Conservation (phyloP, 2,329 filamentous ascomycete species). For the Colletotrichum navitas region DNA sequence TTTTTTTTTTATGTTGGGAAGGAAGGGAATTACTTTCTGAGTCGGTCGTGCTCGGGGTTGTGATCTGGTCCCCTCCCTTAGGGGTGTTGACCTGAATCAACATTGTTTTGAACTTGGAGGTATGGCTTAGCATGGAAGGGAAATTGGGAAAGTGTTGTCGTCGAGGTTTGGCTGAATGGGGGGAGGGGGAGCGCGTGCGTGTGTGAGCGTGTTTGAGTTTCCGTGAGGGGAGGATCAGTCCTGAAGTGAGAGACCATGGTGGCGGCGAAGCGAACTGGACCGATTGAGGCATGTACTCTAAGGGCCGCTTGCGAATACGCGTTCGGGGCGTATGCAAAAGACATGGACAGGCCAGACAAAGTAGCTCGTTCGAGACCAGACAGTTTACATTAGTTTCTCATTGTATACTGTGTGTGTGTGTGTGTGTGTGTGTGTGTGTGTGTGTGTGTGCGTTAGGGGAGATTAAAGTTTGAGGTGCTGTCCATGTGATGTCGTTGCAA, state of each 20-base stretch:
- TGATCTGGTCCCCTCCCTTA: neutral
- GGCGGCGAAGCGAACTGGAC: neutral
- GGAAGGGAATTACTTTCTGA: neutral
- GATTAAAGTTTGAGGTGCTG: constrained; percentile 6
- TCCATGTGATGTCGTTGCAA: neutral
- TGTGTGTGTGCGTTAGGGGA: neutral
- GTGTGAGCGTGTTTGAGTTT: neutral
- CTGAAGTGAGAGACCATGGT: neutral
- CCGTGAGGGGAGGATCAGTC: neutral
- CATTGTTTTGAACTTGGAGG: neutral
- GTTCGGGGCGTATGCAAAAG: neutral
- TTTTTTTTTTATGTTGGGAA: neutral
- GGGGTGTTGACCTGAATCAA: neutral
- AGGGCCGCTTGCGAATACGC: constrained; percentile 36
- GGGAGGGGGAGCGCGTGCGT: neutral
- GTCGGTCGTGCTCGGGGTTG: neutral
- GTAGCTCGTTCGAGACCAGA: constrained; percentile 27
- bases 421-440: neutral
- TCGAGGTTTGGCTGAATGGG: neutral
- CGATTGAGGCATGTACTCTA: neutral
- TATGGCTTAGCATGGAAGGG: neutral
- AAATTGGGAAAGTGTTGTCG: neutral
- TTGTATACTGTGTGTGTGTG: neutral
- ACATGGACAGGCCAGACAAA: neutral
- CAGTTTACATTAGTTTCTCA: neutral